Evolutionary conservation across 768 basidiomycete species (phyloP).

Genomic region (Termitomyces sp.): DNA sequence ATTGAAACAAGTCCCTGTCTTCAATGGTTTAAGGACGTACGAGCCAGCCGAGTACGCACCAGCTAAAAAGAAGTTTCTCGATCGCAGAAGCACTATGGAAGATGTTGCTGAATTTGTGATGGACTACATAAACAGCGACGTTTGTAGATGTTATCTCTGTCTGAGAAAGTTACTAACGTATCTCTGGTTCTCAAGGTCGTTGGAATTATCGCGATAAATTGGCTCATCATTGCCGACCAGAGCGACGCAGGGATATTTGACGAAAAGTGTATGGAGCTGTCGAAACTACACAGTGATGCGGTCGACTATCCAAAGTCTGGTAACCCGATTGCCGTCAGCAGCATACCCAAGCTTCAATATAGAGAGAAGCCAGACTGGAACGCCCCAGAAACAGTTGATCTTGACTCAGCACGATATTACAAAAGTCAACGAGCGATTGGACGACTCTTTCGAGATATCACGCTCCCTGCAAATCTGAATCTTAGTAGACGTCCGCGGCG

Average conservation of each 20-base stretch:
- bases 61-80: conserved; percentile 38
- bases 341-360: conserved; percentile 38
- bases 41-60: conserved; percentile 46
- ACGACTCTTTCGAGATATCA: conserved; percentile 54
- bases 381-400: conserved; percentile 52
- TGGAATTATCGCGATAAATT: conserved; percentile 57
- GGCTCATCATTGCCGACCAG: conserved; percentile 63
- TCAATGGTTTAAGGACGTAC: conserved; percentile 19
- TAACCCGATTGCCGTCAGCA: conserved; percentile 30
- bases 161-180: not conserved
- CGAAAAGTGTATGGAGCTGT: conserved; percentile 45
- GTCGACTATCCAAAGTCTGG: conserved; percentile 66
- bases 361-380: conserved; percentile 54
- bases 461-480: conserved; percentile 32
- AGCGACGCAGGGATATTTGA: conserved; percentile 42
- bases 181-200: conserved; percentile 35
- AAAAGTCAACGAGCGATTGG: conserved; percentile 53
- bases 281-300: conserved; percentile 56
- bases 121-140: conserved; percentile 65
- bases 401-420: conserved; percentile 39
- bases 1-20: conserved; percentile 30
- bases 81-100: conserved; percentile 47
- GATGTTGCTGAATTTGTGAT: conserved; percentile 69
- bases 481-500: conserved; percentile 6
- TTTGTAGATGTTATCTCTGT: conserved; percentile 23